Conservation (phyloP, 306 rosid genomes). For the Quercus gilva region DNA sequence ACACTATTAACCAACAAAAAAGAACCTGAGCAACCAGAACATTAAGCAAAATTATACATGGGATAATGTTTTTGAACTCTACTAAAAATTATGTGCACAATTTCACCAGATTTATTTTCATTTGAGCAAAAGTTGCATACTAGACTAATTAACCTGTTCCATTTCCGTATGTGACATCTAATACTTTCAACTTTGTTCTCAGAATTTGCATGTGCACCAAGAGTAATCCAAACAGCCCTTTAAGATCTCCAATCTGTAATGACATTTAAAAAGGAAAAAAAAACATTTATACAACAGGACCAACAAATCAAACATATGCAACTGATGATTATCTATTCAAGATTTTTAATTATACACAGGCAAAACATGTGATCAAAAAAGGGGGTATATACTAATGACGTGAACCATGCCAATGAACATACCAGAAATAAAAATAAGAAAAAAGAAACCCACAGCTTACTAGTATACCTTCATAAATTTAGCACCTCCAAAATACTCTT, state of each 20-base stretch:
- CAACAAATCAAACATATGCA: slow-evolving; percentile 19
- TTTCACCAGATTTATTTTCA: background rate
- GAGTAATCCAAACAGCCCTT: slow-evolving; percentile 74
- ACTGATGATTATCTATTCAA: background rate
- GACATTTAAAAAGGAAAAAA: background rate
- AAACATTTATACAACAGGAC: background rate
- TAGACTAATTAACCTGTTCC: slow-evolving; percentile 61
- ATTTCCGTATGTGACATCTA: slow-evolving; percentile 68
- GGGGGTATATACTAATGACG: background rate
- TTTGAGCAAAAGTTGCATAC: background rate
- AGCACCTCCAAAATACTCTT: slow-evolving; percentile 77
- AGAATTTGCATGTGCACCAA: slow-evolving; percentile 75
- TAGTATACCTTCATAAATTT: slow-evolving; percentile 79
- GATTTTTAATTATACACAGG: background rate
- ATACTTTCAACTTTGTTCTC: slow-evolving; percentile 71
- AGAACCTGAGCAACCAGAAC: background rate
- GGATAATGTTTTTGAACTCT: background rate
- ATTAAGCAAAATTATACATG: background rate
- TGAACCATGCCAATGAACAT: background rate
- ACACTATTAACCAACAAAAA: background rate
- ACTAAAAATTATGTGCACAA: background rate
- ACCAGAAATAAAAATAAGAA: background rate
- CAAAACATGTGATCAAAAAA: background rate
- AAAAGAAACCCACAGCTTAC: background rate
- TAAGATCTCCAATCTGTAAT: slow-evolving; percentile 90